Evolutionary conservation across 352 stramenopile species (phyloP).

Genomic region (Phytophthora multivora): DNA sequence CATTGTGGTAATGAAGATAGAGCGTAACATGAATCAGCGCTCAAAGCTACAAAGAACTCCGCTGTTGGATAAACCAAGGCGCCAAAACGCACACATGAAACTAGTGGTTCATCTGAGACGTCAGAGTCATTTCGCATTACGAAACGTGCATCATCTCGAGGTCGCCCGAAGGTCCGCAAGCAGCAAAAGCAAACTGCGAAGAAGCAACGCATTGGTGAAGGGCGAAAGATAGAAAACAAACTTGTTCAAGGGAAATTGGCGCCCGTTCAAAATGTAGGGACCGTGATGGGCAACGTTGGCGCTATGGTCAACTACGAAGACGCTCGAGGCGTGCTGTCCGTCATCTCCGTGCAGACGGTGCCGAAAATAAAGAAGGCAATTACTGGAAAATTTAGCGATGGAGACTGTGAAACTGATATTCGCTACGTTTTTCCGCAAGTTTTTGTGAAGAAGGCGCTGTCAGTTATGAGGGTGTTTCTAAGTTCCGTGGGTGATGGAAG

Average conservation of each 20-base stretch:
- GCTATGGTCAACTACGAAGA: conserved; percentile 1
- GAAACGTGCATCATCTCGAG: neutral
- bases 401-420: neutral
- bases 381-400: conserved; percentile 1
- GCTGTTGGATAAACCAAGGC: neutral
- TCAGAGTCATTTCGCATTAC: conserved; percentile 1
- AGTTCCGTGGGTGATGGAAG: neutral
- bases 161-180: neutral
- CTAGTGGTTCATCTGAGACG: neutral
- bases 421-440: conserved; percentile 1
- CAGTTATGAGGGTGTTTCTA: neutral
- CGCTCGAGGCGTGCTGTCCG: neutral
- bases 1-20: neutral
- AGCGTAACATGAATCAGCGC: neutral
- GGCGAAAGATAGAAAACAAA: neutral
- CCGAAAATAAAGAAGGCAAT: conserved; percentile 11
- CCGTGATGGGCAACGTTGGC: neutral
- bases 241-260: neutral
- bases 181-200: conserved; percentile 1
- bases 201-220: neutral
- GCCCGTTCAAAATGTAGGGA: conserved; percentile 1
- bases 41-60: neutral
- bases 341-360: neutral
- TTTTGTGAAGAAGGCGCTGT: conserved; percentile 5
- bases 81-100: neutral